Base-by-base conservation (phyloP, 2,329 filamentous ascomycete species). In the Cercospora berteroae region DNA sequence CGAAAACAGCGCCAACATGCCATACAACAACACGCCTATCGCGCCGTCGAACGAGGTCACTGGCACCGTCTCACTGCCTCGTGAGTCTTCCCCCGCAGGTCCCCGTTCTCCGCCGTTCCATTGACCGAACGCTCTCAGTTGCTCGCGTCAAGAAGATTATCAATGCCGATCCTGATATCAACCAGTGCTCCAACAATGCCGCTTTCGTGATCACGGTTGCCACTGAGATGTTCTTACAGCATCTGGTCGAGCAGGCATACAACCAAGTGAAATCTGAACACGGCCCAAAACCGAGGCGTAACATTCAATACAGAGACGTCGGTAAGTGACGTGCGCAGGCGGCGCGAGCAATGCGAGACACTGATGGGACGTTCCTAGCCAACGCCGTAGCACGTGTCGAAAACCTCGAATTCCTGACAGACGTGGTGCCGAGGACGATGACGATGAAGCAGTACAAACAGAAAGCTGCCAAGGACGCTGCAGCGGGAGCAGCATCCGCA, bases 81-180 rank as follows among this genome's bases (percentile, higher is more conserved):
- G 94, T 97, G 83, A 80, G 91, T 83, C 60, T n/a, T 5, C 13
- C 25, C 50, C 27, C 13, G 57, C 33, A 12, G 18, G 8, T 27
- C 52, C 33, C 44, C 63, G 3, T 39, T 39, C 36, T 44, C 66
- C 39, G 39, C 31, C 12, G 18, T n/a, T 36, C 27, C 27, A 50
- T 33, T 42, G 36, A 39, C 20, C 61, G 18, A 23, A 48, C 9
- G 29, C 12, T 58, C 13, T 18, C 74, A 98, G 95, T 98, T 65
- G 92, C 95, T 18, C 88, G 95, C 75, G 92, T 99, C 67, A 97
- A 97, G 82, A 97, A 96, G 82, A 97, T 99, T 77, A 92, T 99
- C 68, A 87, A 88, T 59, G 87, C 93, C 66, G 95, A 99, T 79
- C 88, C 92, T 52, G 94, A 97, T 70, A 91, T 97, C 69, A 85